Evolutionary conservation across 352 stramenopile genomes (phyloP).

Genomic region (Plasmopara muralis): DNA sequence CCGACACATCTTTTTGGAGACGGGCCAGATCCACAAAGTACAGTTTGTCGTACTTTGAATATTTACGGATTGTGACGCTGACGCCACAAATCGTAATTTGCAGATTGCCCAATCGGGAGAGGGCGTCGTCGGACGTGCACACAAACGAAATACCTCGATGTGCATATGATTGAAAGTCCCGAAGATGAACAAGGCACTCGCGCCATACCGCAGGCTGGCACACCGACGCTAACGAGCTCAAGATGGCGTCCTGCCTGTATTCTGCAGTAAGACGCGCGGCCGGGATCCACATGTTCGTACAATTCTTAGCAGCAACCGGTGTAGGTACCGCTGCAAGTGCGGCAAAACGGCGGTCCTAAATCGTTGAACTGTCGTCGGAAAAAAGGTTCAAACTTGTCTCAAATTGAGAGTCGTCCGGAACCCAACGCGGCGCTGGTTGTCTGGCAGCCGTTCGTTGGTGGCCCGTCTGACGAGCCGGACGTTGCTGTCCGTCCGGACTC

Average conservation of each 20-base stretch:
- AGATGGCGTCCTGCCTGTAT: background rate
- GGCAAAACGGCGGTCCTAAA: background rate
- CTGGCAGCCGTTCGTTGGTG: background rate
- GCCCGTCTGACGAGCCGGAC: background rate
- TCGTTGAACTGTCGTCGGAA: background rate
- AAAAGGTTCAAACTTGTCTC: background rate
- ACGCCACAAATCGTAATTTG: background rate
- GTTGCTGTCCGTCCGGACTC: background rate
- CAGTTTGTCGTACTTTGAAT: background rate
- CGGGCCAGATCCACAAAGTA: background rate
- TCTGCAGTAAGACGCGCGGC: background rate
- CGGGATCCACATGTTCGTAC: background rate
- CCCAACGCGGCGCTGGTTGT: background rate
- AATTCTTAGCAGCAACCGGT: background rate
- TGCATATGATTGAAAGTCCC: background rate
- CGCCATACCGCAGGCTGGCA: background rate
- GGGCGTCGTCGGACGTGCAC: background rate
- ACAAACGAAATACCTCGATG: background rate
- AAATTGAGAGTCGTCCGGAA: background rate
- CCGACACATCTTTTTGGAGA: background rate
- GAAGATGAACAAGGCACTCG: too few species aligned
- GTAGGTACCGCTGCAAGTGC: background rate
- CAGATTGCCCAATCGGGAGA: background rate
- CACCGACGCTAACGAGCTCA: background rate
- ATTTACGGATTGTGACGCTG: background rate